Base-by-base conservation (phyloP, 2,329 filamentous ascomycete genomes). In the Lecanosticta acicola region DNA sequence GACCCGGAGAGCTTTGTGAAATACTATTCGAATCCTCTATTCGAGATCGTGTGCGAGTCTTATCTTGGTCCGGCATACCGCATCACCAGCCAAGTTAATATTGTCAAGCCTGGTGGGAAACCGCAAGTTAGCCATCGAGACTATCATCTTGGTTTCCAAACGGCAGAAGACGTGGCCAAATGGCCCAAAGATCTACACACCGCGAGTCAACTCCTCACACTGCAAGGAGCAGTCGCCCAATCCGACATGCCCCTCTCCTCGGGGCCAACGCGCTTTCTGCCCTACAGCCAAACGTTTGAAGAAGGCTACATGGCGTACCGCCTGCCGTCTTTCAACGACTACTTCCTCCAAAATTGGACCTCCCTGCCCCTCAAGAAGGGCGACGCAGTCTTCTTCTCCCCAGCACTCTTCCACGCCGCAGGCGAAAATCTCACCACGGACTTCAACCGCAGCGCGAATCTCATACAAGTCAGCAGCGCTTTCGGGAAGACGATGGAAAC, bases 401-500 rank as follows among this genome's bases (percentile, higher is more conserved):
- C 80, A 0, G 79, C 76, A 1, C 63, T 83, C 0, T 78, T 81
- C 50, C 80, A 84, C 58, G 80, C 79, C 1, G 80, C 80, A 0
- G 80, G 80, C 0, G 71, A 74, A 51, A 84, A 83, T 55, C 68
- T 66, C 4, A 69, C 66, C 1, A 58, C 60, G 7, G 68, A 69
- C 14, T 65, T 81, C 19, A 61, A 76, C 18, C 71, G 80, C 1
- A 73, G 72, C 21, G 79, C 78, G n/a, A 83, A 83, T 57, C 61
- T 84, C 8, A 54, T 83, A 29, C 80, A 84, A 61, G 71, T 83
- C 21, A 80, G 76, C 51, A 76, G 73, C 49, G 78, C 79, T 0
- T 79, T 83, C 56, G 80, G 79, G 0, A 81, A 80, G 57, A 69
- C 79, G 0, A 84, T 84, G 79, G 80, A 84, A 65, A 71, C 58